Evolutionary conservation across 176 grass and related monocot genomes (phyloP).

Genomic region (Aegilops umbellulata): DNA sequence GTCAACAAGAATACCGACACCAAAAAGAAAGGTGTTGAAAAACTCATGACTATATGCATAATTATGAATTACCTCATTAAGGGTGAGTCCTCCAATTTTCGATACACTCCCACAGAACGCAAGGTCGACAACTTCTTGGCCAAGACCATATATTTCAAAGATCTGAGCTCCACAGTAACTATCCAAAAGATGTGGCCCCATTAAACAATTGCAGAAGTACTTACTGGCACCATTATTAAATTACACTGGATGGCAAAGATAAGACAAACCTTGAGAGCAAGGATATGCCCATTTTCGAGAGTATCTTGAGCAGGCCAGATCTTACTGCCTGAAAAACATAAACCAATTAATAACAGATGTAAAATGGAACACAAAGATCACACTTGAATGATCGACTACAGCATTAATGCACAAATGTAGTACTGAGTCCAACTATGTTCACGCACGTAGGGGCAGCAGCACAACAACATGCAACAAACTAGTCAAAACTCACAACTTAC

Average conservation of each 20-base stretch:
- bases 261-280: constrained; percentile 97
- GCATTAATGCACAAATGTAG: constrained; percentile 11
- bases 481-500: constrained; percentile 18
- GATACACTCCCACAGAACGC: constrained; percentile 99
- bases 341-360: constrained; percentile 17
- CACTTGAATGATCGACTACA: constrained; percentile 3
- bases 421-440: constrained; percentile 5
- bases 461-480: constrained; percentile 22
- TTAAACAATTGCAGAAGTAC: constrained; percentile 43
- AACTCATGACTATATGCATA: constrained; percentile 9
- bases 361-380: constrained; percentile 23
- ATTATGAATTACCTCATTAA: constrained; percentile 79
- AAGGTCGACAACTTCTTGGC: constrained; percentile 91
- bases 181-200: constrained; percentile 21
- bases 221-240: constrained; percentile 6
- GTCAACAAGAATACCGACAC: not conserved
- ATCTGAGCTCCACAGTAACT: constrained; percentile 99
- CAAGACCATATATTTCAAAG: constrained; percentile 99
- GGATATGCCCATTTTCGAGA: constrained; percentile 99
- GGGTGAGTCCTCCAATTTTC: constrained; percentile 92
- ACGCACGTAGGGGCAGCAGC: not conserved
- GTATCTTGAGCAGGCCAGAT: constrained; percentile 96
- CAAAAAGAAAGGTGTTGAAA: not conserved
- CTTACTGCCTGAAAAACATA: constrained; percentile 85
- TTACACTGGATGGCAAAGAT: constrained; percentile 23